These are phyloP conservation scores for Fusarium mangiferae DNA, from an alignment of 2,329 filamentous ascomycete species.

Conservation along the genomic window DNA sequence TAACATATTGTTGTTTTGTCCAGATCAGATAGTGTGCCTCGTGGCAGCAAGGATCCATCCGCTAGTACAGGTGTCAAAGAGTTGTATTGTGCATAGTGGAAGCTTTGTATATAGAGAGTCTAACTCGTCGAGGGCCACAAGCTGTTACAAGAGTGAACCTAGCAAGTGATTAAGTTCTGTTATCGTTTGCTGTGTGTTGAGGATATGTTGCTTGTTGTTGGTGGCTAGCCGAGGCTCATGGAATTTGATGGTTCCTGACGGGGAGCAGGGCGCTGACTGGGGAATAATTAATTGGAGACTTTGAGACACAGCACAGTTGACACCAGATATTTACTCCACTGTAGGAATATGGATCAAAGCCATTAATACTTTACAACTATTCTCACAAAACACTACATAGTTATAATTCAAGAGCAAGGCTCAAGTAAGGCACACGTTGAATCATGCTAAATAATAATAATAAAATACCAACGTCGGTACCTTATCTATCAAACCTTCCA, in stretches of 20 bases:
- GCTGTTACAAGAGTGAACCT: neutral
- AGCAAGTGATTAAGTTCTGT: neutral
- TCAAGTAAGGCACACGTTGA: neutral
- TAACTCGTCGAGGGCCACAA: constrained; percentile 9
- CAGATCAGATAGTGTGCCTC: constrained; percentile 43
- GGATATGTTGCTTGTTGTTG: neutral
- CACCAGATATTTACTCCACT: neutral
- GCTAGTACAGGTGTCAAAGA: constrained; percentile 1
- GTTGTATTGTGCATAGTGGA: constrained; percentile 26
- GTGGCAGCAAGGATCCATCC: constrained; percentile 26
- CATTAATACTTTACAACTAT: neutral
- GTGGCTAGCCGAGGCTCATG: constrained; percentile 15
- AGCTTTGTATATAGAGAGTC: constrained; percentile 39
- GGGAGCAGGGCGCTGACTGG: neutral
- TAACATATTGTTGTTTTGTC: constrained; percentile 42
- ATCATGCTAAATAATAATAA: neutral
- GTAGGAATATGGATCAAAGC: neutral
- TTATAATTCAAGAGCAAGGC: neutral
- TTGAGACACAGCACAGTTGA: neutral
- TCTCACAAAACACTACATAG: neutral
- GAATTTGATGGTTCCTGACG: neutral
- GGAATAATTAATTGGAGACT: neutral
- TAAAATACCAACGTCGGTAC: neutral
- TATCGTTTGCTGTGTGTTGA: neutral
- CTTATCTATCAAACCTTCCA: neutral